phyloP scores from a whole-genome alignment of 805 yeast genomes.

The Zygosaccharomyces bisporus region DNA sequence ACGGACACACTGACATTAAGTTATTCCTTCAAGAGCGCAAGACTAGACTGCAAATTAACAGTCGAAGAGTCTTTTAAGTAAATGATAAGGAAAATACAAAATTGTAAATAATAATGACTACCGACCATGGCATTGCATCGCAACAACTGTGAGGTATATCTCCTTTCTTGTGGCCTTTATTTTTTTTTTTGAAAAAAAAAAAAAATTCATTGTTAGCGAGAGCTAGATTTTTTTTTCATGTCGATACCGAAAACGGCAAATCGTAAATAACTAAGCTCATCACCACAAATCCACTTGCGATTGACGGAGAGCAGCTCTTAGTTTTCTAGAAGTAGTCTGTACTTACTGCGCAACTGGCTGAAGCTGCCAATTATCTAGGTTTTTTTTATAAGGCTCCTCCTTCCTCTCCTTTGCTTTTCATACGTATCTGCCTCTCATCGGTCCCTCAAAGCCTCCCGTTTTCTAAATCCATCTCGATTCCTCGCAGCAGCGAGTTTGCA shows the following conservation, averaged over 20 bases:
- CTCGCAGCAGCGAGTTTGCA: slow-evolving; percentile 2
- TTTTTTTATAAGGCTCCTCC: not conserved
- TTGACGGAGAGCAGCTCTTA: slow-evolving; percentile 2
- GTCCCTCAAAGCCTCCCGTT: not conserved
- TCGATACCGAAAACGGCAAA: slow-evolving; percentile 7
- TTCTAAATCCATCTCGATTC: not conserved
- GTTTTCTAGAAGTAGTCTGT: slow-evolving; percentile 4
- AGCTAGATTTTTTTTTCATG: slow-evolving; percentile 1
- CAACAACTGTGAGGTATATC: not conserved
- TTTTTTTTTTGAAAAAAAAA: not conserved
- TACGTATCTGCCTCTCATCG: not conserved
- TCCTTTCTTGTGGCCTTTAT: not conserved
- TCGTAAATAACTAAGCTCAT: slow-evolving; percentile 4
- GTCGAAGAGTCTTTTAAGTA: slow-evolving; percentile 22
- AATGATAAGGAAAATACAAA: not conserved
- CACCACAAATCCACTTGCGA: slow-evolving; percentile 8
- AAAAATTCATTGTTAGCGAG: not conserved
- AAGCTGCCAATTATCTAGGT: not conserved
- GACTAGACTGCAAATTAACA: slow-evolving; percentile 18
- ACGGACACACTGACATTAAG: not conserved
- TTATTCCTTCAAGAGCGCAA: slow-evolving; percentile 17
- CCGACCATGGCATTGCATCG: not conserved
- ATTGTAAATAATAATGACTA: slow-evolving; percentile 2
- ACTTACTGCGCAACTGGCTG: not conserved
- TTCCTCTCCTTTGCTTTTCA: not conserved